These are phyloP conservation scores for Stereocaulon alpinum DNA, from an alignment of 495 filamentous ascomycete genomes.

Conservation along the genomic window DNA sequence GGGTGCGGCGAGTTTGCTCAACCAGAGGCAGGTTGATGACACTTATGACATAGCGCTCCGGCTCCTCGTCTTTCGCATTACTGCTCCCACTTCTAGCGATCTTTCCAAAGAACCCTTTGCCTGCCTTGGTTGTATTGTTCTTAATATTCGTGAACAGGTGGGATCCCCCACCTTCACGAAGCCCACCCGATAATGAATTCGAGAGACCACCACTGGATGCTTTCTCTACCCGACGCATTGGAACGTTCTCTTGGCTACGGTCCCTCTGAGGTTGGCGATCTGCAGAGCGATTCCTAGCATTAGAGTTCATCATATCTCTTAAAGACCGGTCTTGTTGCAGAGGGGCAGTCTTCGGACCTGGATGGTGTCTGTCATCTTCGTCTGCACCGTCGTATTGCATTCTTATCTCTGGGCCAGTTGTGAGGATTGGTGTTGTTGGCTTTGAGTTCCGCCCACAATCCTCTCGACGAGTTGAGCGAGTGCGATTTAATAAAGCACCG, in stretches of 20 bases:
- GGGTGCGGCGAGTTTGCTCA: conserved; percentile 73
- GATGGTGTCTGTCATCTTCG: conserved; percentile 15
- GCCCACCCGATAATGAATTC: conserved; percentile 38
- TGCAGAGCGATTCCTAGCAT: conserved; percentile 49
- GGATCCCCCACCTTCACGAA: conserved; percentile 55
- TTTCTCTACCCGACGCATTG: conserved; percentile 8
- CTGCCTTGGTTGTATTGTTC: conserved; percentile 56
- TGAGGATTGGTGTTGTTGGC: conserved; percentile 18
- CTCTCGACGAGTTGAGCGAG: conserved; percentile 54
- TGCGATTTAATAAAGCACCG: conserved; percentile 51
- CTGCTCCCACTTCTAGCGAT: conserved; percentile 60
- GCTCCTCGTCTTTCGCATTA: conserved; percentile 57
- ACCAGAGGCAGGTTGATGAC: conserved; percentile 73
- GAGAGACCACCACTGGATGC: conserved; percentile 7
- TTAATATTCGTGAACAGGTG: conserved; percentile 64
- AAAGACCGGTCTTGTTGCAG: conserved; percentile 51
- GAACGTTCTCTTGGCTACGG: conserved; percentile 6
- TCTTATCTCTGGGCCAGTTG: conserved; percentile 11
- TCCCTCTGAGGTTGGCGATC: conserved; percentile 41
- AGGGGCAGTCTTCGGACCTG: conserved; percentile 46
- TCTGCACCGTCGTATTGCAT: conserved; percentile 5
- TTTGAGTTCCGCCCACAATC: conserved; percentile 36
- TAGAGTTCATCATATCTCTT: conserved; percentile 52
- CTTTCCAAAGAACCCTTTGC: conserved; percentile 70
- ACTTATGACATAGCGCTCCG: conserved; percentile 63